Evolutionary conservation across 1,284 basidiomycete genomes (phyloP).

Genomic region (Austropuccinia psidii): DNA sequence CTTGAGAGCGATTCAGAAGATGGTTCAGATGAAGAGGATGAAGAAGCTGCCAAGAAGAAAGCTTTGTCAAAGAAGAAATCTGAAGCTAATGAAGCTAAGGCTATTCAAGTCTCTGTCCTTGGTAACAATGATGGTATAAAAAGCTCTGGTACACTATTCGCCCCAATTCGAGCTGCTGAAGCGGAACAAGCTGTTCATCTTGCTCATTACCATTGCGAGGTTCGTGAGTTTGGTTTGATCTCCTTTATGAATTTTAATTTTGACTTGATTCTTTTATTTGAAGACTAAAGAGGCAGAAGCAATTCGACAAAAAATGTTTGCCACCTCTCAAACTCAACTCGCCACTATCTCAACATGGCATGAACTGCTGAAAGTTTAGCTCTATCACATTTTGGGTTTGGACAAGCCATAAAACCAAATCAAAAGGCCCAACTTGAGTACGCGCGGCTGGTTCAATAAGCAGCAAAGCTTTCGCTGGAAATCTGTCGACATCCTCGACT

Average conservation of each 20-base stretch:
- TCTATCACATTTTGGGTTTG: too few relatives aligned
- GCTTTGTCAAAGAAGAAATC: slow-evolving; percentile 41
- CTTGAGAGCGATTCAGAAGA: slow-evolving; percentile 40
- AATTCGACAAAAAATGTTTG: slow-evolving; percentile 29
- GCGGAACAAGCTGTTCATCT: slow-evolving; percentile 42
- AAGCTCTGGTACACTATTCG: slow-evolving; percentile 43
- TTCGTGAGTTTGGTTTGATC: slow-evolving; percentile 26
- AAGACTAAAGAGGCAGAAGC: slow-evolving; percentile 28
- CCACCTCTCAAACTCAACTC: not conserved
- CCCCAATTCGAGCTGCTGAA: slow-evolving; percentile 43
- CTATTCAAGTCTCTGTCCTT: slow-evolving; percentile 41
- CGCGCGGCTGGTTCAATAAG: too few relatives aligned
- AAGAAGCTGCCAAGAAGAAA: slow-evolving; percentile 39
- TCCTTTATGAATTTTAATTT: not conserved
- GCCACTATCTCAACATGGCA: slow-evolving; percentile 24
- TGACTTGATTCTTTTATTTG: not conserved
- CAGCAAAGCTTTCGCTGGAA: too few relatives aligned
- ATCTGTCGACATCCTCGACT: too few relatives aligned
- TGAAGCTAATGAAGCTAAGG: slow-evolving; percentile 42
- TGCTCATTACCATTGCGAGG: slow-evolving; percentile 41
- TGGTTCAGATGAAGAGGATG: slow-evolving; percentile 36
- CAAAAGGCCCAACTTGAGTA: too few relatives aligned
- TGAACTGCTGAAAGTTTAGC: slow-evolving; percentile 33
- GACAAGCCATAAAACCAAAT: too few relatives aligned
- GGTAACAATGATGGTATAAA: slow-evolving; percentile 37